A percentile compares a stretch with the other conserved stretches of the same genome.
Conservation (phyloP, 2,329 filamentous ascomycete species). For the Aspergillus flavus region DNA sequence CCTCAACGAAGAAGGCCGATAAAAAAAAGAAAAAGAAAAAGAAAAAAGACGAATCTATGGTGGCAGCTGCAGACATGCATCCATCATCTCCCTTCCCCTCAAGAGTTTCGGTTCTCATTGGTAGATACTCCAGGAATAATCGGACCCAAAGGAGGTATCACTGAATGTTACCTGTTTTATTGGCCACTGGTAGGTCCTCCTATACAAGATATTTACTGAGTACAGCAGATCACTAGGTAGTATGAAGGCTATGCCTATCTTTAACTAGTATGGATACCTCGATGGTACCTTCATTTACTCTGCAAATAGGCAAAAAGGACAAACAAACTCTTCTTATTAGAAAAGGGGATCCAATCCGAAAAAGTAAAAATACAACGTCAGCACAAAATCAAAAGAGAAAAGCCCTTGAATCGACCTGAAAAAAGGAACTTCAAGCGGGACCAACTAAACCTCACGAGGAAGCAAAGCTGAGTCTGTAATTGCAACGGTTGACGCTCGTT, state of each 20-base stretch:
- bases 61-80: conserved; percentile 9
- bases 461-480: conserved; percentile 11
- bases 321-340: not conserved
- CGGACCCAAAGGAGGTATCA: not conserved
- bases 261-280: not conserved
- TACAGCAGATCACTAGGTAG: not conserved
- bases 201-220: not conserved
- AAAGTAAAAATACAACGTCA: not conserved
- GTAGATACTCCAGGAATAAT: not conserved
- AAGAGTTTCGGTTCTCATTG: not conserved
- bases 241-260: not conserved
- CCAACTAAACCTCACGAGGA: conserved; percentile 6
- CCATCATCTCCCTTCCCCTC: not conserved
- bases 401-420: not conserved
- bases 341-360: not conserved
- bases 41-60: not conserved
- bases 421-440: conserved; percentile 9
- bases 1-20: conserved; percentile 7
- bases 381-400: not conserved
- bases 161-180: not conserved
- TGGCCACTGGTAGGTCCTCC: not conserved
- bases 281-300: no score
- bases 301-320: not conserved
- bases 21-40: no score
- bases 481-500: conserved; percentile 23